phyloP scores from a whole-genome alignment of 2,329 filamentous ascomycete species.

The Scolecobasidium constrictum region DNA sequence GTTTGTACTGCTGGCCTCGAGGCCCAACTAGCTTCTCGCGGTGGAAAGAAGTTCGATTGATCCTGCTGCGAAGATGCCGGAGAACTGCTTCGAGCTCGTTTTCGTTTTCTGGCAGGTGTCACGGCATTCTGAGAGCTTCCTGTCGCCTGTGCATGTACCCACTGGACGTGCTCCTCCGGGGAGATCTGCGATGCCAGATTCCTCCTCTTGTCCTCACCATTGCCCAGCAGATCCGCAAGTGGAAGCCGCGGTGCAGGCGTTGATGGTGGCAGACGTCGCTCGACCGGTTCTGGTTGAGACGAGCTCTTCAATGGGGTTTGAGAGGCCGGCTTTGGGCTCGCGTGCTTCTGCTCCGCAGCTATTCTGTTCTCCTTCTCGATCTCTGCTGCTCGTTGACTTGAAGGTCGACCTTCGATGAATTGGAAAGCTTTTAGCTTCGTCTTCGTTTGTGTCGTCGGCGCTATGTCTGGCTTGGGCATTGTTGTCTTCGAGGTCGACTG shows the following conservation, averaged over 20 bases:
- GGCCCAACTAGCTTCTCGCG: slow-evolving; percentile 16
- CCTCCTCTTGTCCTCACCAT: slow-evolving; percentile 29
- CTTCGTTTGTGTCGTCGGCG: slow-evolving; percentile 41
- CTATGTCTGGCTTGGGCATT: slow-evolving; percentile 17
- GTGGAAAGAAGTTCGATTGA: slow-evolving; percentile 2
- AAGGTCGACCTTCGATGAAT: slow-evolving; percentile 31
- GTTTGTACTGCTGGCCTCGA: slow-evolving; percentile 21
- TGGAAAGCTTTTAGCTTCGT: slow-evolving; percentile 45
- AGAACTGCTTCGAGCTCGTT: slow-evolving; percentile 37
- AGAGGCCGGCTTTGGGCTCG: neutral
- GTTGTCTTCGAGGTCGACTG: slow-evolving; percentile 17
- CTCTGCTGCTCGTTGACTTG: slow-evolving; percentile 11
- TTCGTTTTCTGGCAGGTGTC: slow-evolving; percentile 23
- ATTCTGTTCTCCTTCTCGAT: slow-evolving; percentile 34
- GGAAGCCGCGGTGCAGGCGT: slow-evolving; percentile 49
- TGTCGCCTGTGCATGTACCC: slow-evolving; percentile 36
- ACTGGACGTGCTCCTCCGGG: slow-evolving; percentile 50
- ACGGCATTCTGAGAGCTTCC: slow-evolving; percentile 3
- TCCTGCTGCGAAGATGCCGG: slow-evolving; percentile 29
- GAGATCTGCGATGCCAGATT: slow-evolving; percentile 32
- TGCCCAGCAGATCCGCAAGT: slow-evolving; percentile 50
- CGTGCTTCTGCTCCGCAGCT: neutral
- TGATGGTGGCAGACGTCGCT: slow-evolving; percentile 33
- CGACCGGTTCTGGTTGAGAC: neutral
- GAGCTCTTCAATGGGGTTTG: neutral